Percentiles rank a stretch among this genome's conserved stretches.
phyloP scores from a whole-genome alignment of 176 grass and related monocot species.

The Sorghum bicolor region DNA sequence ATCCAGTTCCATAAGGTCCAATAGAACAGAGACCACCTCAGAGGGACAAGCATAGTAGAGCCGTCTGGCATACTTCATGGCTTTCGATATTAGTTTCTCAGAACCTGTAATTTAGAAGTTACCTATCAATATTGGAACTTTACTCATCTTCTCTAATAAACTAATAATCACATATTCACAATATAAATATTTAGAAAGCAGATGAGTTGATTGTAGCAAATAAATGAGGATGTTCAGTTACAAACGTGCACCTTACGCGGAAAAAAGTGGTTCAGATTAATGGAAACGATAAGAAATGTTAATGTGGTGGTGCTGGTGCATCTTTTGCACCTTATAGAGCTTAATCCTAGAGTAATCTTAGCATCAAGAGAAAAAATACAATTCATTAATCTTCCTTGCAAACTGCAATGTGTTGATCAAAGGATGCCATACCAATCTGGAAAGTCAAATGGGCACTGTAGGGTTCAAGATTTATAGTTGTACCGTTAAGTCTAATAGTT shows the following conservation, averaged over 20 bases:
- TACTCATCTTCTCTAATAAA: not conserved
- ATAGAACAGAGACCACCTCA: conserved; percentile 62
- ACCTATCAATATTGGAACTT: conserved; percentile 4
- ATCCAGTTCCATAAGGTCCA: conserved; percentile 63
- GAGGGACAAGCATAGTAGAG: conserved; percentile 66
- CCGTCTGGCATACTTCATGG: conserved; percentile 43
- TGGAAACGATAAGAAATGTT: conserved; percentile 1
- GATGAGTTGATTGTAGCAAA: conserved; percentile 7
- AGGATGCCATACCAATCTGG: not conserved
- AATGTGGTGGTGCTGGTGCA: not conserved
- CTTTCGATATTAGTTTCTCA: conserved; percentile 45
- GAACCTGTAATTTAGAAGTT: conserved; percentile 52
- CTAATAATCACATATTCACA: conserved; percentile 23
- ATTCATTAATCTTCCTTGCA: not conserved
- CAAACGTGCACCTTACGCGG: not conserved
- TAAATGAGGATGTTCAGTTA: conserved; percentile 1
- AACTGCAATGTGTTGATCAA: not conserved
- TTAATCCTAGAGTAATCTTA: not conserved
- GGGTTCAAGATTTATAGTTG: not conserved
- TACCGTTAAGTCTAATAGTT: not conserved
- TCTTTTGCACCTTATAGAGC: not conserved
- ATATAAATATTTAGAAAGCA: conserved; percentile 14
- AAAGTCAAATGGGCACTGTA: not conserved
- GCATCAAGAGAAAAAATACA: not conserved
- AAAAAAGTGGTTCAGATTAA: not conserved